Percentiles rank a stretch among this genome's conserved stretches.
phyloP scores from a whole-genome alignment of 441 rosid species.

The Brassica balearica region DNA sequence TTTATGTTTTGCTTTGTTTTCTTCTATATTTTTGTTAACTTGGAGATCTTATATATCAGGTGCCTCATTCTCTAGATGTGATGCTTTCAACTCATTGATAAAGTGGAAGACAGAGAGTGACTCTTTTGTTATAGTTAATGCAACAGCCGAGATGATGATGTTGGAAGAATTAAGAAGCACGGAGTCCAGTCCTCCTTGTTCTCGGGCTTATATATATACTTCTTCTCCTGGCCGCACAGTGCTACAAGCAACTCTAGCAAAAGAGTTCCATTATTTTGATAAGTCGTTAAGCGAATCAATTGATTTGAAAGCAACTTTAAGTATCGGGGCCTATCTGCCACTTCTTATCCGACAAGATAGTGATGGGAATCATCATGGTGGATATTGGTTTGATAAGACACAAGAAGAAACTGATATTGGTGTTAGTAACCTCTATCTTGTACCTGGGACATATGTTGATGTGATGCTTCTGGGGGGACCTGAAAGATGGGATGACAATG shows the following conservation, averaged over 20 bases:
- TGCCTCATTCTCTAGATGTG: slow-evolving; percentile 73
- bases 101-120: slow-evolving; percentile 87
- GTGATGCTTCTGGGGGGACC: slow-evolving; percentile 88
- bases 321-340: slow-evolving; percentile 83
- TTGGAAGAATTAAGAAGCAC: slow-evolving; percentile 48
- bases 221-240: slow-evolving; percentile 77
- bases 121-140: slow-evolving; percentile 69
- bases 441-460: slow-evolving; percentile 85
- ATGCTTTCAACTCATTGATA: slow-evolving; percentile 74
- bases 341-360: slow-evolving; percentile 69
- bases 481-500: slow-evolving; percentile 76
- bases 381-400: slow-evolving; percentile 74
- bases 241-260: slow-evolving; percentile 76
- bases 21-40: slow-evolving; percentile 21
- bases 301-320: slow-evolving; percentile 73
- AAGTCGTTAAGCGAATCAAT: slow-evolving; percentile 59
- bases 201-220: slow-evolving; percentile 75
- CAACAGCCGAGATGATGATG: slow-evolving; percentile 53
- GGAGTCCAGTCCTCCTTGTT: slow-evolving; percentile 72
- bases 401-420: slow-evolving; percentile 54
- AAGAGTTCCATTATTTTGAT: slow-evolving; percentile 68
- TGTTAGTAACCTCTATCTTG: slow-evolving; percentile 72
- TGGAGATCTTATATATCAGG: slow-evolving; percentile 56
- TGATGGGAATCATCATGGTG: slow-evolving; percentile 91
- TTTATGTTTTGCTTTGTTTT: slow-evolving; percentile 33